Conservation (phyloP, 2,329 filamentous ascomycete genomes). For the Pseudocercospora ulei region DNA sequence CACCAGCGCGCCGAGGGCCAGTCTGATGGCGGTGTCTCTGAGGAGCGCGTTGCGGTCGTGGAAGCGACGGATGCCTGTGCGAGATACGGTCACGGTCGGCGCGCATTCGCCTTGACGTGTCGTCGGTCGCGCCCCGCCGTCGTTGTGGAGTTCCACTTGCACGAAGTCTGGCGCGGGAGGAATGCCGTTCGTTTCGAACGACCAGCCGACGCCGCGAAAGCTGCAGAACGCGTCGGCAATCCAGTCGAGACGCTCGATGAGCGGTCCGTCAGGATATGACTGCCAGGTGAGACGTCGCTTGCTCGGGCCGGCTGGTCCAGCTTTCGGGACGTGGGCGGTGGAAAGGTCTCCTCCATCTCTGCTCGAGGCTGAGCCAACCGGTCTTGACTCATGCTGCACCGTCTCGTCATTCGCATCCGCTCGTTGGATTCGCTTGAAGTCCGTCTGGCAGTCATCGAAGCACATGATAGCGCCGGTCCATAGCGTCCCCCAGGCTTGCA, state of each 20-base stretch:
- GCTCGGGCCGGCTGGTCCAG: no score
- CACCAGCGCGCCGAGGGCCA: constrained; percentile 53
- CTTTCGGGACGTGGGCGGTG: no score
- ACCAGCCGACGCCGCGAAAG: constrained; percentile 53
- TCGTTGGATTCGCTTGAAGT: constrained; percentile 50
- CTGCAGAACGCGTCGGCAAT: constrained; percentile 48
- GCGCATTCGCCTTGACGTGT: background rate
- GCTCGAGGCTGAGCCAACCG: no score
- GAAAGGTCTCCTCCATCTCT: no score
- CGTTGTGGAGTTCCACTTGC: constrained; percentile 34
- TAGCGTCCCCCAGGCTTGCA: constrained; percentile 47
- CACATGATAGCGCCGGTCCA: constrained; percentile 48
- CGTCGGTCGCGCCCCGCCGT: constrained; percentile 16
- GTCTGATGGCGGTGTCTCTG: constrained; percentile 31
- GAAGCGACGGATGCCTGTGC: constrained; percentile 35
- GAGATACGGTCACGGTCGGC: constrained; percentile 17
- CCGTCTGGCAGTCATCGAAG: constrained; percentile 47
- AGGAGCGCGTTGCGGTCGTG: constrained; percentile 33
- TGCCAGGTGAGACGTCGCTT: constrained; percentile 43
- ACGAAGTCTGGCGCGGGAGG: constrained; percentile 35
- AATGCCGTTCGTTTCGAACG: constrained; percentile 46
- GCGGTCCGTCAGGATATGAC: constrained; percentile 40
- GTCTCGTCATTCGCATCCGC: constrained; percentile 6
- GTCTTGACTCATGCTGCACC: no score
- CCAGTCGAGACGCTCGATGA: constrained; percentile 51